These are phyloP conservation scores for Podaxis carcinomalis DNA, from an alignment of 768 basidiomycete genomes.

Conservation along the genomic window DNA sequence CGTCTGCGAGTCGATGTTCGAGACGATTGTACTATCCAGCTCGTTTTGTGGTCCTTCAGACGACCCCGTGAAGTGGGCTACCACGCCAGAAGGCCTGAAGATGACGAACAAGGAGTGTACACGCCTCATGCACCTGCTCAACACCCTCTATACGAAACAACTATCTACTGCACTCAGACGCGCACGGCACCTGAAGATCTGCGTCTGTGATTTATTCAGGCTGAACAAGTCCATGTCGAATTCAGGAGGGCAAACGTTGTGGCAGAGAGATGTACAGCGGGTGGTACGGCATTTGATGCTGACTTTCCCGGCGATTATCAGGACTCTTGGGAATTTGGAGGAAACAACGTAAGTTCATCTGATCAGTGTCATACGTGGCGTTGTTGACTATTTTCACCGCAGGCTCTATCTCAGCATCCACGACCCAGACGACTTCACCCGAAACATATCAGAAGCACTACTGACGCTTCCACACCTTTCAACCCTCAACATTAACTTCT, in stretches of 20 bases:
- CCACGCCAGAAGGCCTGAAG: neutral
- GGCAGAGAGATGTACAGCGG: neutral
- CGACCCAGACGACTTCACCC: neutral
- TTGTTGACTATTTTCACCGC: neutral
- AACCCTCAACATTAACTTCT: neutral
- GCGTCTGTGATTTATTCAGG: constrained; percentile 1
- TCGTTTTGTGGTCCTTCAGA: neutral
- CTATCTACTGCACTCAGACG: neutral
- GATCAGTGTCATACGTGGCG: neutral
- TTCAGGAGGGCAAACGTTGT: neutral
- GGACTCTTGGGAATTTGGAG: constrained; percentile 1
- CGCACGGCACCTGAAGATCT: constrained; percentile 1
- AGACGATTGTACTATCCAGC: neutral
- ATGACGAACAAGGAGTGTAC: neutral
- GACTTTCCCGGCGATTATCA: neutral
- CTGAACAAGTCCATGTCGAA: neutral
- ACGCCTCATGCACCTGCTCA: neutral
- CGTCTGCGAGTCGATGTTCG: constrained; percentile 2
- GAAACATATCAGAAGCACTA: neutral
- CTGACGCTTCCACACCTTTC: neutral
- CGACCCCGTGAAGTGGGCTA: neutral
- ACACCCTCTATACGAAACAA: neutral
- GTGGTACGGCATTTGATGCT: neutral
- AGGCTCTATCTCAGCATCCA: neutral
- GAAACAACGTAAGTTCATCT: constrained; percentile 1